Conservation (phyloP, 148 eudicot genomes). For the Mesembryanthemum crystallinum region DNA sequence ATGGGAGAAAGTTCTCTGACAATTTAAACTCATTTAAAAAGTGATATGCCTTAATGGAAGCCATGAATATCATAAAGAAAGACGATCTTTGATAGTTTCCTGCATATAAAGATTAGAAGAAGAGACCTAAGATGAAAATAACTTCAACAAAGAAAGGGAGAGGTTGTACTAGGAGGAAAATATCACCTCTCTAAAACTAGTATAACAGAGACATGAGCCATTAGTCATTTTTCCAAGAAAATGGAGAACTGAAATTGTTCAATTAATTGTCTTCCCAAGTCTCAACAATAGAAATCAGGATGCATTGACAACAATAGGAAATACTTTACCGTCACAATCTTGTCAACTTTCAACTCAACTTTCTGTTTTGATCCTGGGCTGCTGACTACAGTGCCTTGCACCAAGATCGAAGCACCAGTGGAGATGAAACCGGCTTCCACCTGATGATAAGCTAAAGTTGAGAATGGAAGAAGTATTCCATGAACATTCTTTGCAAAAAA, state of each 20-base stretch:
- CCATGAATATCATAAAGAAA: neutral
- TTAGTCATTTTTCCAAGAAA: neutral
- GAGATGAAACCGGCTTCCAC: constrained; percentile 69
- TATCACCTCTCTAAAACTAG: neutral
- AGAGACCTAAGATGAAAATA: neutral
- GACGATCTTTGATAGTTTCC: neutral
- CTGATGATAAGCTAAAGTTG: constrained; percentile 39
- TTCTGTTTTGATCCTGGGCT: constrained; percentile 97
- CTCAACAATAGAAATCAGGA: neutral
- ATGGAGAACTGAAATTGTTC: neutral
- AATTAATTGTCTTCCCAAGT: neutral
- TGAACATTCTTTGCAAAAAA: neutral
- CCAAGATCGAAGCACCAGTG: constrained; percentile 86
- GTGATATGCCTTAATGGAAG: too few species aligned
- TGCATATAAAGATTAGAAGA: neutral
- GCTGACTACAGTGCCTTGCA: constrained; percentile 68
- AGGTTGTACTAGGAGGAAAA: neutral
- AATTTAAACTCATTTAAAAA: too few species aligned
- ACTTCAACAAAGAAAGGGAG: neutral
- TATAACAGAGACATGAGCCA: neutral
- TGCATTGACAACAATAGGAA: constrained; percentile 4
- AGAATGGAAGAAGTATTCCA: neutral
- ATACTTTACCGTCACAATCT: constrained; percentile 58
- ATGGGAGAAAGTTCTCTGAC: too few species aligned
- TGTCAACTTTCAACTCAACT: constrained; percentile 75